Evolutionary conservation across 176 grass and related monocot genomes (phyloP), one percentile per base, ranked within the genome.

Genomic region (Paspalum vaginatum): DNA sequence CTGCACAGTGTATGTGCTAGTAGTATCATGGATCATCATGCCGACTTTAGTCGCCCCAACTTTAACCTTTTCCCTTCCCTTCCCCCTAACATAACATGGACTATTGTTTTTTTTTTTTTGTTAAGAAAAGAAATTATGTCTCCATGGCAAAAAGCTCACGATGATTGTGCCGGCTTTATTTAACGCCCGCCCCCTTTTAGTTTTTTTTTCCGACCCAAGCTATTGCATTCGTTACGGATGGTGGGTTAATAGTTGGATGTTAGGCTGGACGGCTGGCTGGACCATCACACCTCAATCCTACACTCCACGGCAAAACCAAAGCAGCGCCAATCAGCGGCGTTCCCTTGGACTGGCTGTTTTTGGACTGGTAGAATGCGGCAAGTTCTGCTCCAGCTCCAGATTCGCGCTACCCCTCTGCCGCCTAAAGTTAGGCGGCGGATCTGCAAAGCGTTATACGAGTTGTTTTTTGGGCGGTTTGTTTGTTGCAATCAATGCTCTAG

Each of bases 121-220:
- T 9, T 7, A 7, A 43, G 8, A 21, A 57, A 26, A 60, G 13
- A 58, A 58, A 32, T 9, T 20, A 25, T 38, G 50, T 72, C 24
- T 64, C 41, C 56, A 16, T 20, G 11, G 24, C 42, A 60, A 85
- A 83, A 89, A 67, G 78, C 38, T 81, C 72, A 52, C 51, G 43
- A 76, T 89, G 56, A 82, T 86, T 72, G 56, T 78, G 43, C 72
- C 58, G 11, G 1, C 72, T 86, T 77, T 82, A 66, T 67, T 76
- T 32, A 5, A 7, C 42, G 5, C 8, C 27, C 0, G n/a, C 6
- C 20, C 16, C 49, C 9, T 22, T 61, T 78, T 59, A 51, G 11
- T 53, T 61, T 47, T 5, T 6, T 32, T 32, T 32, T 32, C 3
- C 32, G 3, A 32, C 3, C 32, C 32, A 32, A 32, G 32, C 32